These are phyloP conservation scores for Adansonia grandidieri DNA, from an alignment of 441 rosid genomes.

Conservation along the genomic window DNA sequence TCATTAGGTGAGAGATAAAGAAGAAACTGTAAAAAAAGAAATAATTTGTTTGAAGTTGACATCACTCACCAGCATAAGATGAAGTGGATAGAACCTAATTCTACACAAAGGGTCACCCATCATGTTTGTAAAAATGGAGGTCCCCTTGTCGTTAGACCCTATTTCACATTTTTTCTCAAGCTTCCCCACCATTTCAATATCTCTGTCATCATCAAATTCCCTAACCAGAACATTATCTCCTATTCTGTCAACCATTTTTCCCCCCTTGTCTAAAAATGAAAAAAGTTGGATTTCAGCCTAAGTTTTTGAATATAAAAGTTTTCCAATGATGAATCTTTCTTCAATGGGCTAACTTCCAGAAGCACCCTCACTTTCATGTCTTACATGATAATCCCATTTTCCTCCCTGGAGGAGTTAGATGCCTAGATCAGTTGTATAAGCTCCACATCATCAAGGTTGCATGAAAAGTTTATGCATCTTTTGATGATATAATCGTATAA, in stretches of 20 bases:
- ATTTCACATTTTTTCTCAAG: constrained; percentile 59
- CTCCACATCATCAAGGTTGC: constrained; percentile 23
- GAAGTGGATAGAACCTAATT: constrained; percentile 55
- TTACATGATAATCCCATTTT: constrained; percentile 7
- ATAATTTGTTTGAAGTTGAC: constrained; percentile 5
- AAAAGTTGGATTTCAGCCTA: not conserved
- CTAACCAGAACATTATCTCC: constrained; percentile 48
- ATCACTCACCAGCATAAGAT: constrained; percentile 59
- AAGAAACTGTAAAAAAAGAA: too few relatives aligned
- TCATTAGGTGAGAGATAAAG: constrained; percentile 11
- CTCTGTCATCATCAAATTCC: constrained; percentile 52
- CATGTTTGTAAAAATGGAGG: constrained; percentile 54
- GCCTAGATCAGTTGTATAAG: not conserved
- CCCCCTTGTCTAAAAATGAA: constrained; percentile 5
- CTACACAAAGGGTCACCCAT: constrained; percentile 57
- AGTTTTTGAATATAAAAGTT: not conserved
- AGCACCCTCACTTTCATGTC: not conserved
- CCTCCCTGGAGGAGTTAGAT: not conserved
- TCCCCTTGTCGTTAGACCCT: constrained; percentile 44
- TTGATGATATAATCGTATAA: not conserved
- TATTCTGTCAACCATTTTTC: constrained; percentile 35
- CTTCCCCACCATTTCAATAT: constrained; percentile 55
- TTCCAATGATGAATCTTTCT: constrained; percentile 26
- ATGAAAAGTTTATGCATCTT: constrained; percentile 17
- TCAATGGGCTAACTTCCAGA: constrained; percentile 28